Evolutionary conservation across 2,329 filamentous ascomycete genomes (phyloP), one percentile per base, ranked within the genome.

Genomic region (Microsporum audouinii): DNA sequence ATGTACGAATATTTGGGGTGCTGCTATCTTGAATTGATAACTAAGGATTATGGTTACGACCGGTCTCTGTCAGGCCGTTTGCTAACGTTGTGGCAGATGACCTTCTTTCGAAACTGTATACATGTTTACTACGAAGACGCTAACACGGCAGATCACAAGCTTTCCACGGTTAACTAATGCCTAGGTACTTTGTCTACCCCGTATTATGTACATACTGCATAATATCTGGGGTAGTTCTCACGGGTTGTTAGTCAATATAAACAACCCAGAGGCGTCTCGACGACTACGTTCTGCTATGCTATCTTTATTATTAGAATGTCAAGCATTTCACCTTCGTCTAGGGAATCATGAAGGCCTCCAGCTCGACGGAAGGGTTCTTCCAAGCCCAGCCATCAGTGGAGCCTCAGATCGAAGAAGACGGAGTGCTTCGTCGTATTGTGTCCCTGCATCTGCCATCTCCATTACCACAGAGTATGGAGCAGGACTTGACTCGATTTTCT

Each of bases 291-390:
- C 5, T 36, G 34, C 34, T 10, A 36, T 36, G 2, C 34, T 36
- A 43, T 43, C 4, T 14, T 43, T n/a, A 43, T 5, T n/a, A 23
- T 1, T 6, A n/a, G 39, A n/a, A 17, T 43, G 17, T 6, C 39
- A 5, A 5, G 14, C 14, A 43, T 43, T 5, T n/a, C 17, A 2
- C 12, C 23, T 33, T 12, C 8, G 3, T 3, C 10, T 31, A 10
- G 31, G n/a, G 36, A 17, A 39, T 12, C 34, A 68, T 68, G 66
- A 64, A 68, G 58, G 60, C 67, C n/a, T 67, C 66, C 23, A 68
- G 66, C 45, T 60, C 66, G 47, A 67, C 65, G 23, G 61, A 63
- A 45, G 67, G 67, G 53, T 69, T 69, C 61, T 69, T 69, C 61
- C 67, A 69, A 62, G 29, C 47, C 56, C 56, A 62, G 34, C 67